A percentile compares a stretch with the other conserved stretches of the same genome.
phyloP scores from a whole-genome alignment of 192 early-diverging fungal genomes.

The Entophlyctis luteolus region DNA sequence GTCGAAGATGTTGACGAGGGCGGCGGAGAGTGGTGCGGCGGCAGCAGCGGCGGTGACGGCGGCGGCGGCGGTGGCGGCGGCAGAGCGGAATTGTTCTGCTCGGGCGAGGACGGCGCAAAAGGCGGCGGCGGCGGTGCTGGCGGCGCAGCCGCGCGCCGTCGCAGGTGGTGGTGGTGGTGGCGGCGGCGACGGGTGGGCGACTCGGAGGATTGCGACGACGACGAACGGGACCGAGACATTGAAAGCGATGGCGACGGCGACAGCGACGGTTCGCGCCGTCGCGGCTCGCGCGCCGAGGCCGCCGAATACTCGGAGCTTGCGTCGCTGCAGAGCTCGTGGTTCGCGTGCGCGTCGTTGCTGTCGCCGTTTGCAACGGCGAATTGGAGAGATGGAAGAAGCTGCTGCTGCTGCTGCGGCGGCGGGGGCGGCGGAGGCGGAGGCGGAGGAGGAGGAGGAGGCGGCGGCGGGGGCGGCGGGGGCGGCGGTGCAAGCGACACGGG shows the following conservation, averaged over 20 bases:
- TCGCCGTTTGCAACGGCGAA: neutral
- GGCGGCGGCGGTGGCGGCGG: neutral
- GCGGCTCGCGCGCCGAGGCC: too few relatives aligned
- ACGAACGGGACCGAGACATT: too few relatives aligned
- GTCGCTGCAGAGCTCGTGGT: neutral
- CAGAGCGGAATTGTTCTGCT: neutral
- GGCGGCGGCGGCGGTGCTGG: neutral
- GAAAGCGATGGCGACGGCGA: neutral
- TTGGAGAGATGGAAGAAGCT: too few relatives aligned
- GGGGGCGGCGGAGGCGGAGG: neutral
- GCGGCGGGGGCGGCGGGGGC: neutral
- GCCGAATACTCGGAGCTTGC: too few relatives aligned
- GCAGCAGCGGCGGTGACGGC: neutral
- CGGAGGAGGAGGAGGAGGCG: neutral
- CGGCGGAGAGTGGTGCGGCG: neutral
- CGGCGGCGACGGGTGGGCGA: neutral
- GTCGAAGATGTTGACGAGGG: neutral
- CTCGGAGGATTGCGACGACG: too few relatives aligned
- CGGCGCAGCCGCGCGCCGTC: neutral
- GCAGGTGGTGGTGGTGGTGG: neutral
- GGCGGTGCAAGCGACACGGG: neutral
- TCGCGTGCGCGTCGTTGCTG: neutral
- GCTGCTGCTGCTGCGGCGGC: too few relatives aligned
- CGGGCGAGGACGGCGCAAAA: neutral
- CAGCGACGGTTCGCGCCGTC: neutral